Percentiles rank a stretch among this genome's conserved stretches.
phyloP scores from a whole-genome alignment of 805 yeast genomes.

The Wickerhamomyces ciferrii region DNA sequence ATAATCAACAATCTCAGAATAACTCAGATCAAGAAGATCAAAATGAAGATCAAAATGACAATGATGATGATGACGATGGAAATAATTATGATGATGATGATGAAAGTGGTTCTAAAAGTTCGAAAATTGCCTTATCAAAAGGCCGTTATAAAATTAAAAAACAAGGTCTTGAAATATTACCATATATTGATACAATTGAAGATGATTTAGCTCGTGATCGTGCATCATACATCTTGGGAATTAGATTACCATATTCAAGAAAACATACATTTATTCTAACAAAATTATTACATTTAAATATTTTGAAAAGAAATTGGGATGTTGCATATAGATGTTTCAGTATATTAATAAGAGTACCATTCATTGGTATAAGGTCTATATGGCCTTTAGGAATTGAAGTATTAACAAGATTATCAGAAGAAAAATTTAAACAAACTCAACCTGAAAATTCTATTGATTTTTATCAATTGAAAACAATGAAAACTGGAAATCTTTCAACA shows the following conservation, averaged over 20 bases:
- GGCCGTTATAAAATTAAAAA: neutral
- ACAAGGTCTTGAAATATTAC: slow-evolving; percentile 12
- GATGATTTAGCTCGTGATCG: neutral
- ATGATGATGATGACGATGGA: slow-evolving; percentile 1
- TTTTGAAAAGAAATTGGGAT: slow-evolving; percentile 48
- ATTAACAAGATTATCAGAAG: slow-evolving; percentile 22
- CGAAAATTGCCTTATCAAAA: neutral
- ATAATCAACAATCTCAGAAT: too few relatives aligned
- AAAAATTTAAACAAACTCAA: slow-evolving; percentile 3
- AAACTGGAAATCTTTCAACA: neutral
- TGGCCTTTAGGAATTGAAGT: slow-evolving; percentile 67
- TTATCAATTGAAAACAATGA: slow-evolving; percentile 7
- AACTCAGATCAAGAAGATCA: too few relatives aligned
- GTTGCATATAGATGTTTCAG: slow-evolving; percentile 49
- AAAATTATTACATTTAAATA: slow-evolving; percentile 36
- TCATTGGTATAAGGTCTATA: slow-evolving; percentile 46
- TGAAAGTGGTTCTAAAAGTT: neutral
- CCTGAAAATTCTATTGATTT: slow-evolving; percentile 5
- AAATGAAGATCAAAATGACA: slow-evolving; percentile 12
- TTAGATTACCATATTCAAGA: slow-evolving; percentile 1
- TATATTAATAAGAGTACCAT: slow-evolving; percentile 40
- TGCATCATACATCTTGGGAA: neutral
- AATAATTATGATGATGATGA: too few relatives aligned
- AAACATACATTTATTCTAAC: slow-evolving; percentile 7
- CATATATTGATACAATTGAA: slow-evolving; percentile 1